phyloP scores from a whole-genome alignment of 495 filamentous ascomycete genomes.

The Evansstolkia leycettana region DNA sequence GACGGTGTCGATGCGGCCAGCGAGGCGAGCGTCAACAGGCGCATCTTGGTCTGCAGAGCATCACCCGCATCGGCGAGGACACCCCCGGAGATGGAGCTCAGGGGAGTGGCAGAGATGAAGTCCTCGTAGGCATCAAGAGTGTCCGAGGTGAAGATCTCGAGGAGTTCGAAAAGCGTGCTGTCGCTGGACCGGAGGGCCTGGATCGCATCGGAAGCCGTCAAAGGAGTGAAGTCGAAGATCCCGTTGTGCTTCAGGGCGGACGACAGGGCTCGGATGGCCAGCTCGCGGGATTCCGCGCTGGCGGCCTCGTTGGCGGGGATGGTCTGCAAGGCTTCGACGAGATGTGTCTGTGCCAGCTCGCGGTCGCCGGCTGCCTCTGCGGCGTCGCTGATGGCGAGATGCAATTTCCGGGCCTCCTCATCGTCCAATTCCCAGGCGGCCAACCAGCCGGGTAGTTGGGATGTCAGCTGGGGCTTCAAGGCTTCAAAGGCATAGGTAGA shows the following conservation, averaged over 20 bases:
- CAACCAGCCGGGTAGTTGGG: conserved; percentile 67
- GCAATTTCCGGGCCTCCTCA: conserved; percentile 71
- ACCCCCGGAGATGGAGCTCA: conserved; percentile 30
- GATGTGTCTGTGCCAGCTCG: conserved; percentile 68
- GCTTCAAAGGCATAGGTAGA: conserved; percentile 63
- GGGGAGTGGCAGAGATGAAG: conserved; percentile 47
- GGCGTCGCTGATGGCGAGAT: conserved; percentile 62
- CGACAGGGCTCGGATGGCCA: conserved; percentile 75
- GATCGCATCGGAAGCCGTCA: conserved; percentile 74
- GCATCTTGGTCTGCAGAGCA: conserved; percentile 85
- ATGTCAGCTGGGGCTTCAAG: conserved; percentile 64
- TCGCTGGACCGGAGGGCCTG: conserved; percentile 77
- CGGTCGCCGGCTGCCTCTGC: conserved; percentile 66
- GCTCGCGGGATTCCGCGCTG: conserved; percentile 58
- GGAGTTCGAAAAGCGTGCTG: conserved; percentile 71
- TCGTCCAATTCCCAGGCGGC: conserved; percentile 69
- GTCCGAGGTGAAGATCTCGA: conserved; percentile 90
- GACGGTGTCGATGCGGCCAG: conserved; percentile 71
- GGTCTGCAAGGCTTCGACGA: conserved; percentile 71
- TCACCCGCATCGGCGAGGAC: conserved; percentile 50
- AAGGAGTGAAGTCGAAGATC: conserved; percentile 89
- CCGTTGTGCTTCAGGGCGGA: conserved; percentile 60
- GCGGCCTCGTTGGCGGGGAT: conserved; percentile 63
- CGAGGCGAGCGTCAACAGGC: conserved; percentile 82
- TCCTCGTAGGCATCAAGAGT: conserved; percentile 89